Evolutionary conservation across 1,284 basidiomycete species (phyloP).

Genomic region (Taiwanofungus camphoratus): DNA sequence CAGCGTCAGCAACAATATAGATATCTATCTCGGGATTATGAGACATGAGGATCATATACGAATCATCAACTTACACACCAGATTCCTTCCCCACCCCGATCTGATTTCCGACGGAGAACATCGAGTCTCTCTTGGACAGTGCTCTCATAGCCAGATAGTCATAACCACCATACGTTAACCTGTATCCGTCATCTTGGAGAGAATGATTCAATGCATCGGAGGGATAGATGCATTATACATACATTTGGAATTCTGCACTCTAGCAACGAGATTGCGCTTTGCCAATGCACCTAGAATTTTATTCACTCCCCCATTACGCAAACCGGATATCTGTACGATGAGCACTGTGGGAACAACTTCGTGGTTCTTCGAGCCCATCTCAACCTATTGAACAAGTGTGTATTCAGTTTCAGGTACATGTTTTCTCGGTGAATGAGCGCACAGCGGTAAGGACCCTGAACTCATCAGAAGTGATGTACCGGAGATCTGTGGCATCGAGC

Average conservation of each 20-base stretch:
- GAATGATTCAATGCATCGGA: constrained; percentile 3
- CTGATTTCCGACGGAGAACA: constrained; percentile 91
- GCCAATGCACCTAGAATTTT: constrained; percentile 88
- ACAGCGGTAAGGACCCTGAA: constrained; percentile 94
- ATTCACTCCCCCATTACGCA: constrained; percentile 89
- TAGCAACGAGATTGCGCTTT: constrained; percentile 86
- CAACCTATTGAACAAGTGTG: constrained; percentile 52
- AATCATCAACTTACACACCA: constrained; percentile 39
- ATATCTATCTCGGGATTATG: constrained; percentile 54
- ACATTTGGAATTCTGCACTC: constrained; percentile 92
- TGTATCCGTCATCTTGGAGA: constrained; percentile 86
- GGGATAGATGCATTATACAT: constrained; percentile 18
- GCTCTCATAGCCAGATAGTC: constrained; percentile 95
- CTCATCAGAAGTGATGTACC: constrained; percentile 90
- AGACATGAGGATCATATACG: not conserved
- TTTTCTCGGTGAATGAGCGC: constrained; percentile 21
- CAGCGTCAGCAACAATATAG: constrained; percentile 84
- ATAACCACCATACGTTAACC: constrained; percentile 96
- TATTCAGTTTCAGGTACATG: not conserved
- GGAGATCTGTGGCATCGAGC: constrained; percentile 90
- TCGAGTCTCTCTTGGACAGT: constrained; percentile 82
- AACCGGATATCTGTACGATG: constrained; percentile 87
- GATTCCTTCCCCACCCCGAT: constrained; percentile 99
- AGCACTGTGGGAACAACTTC: constrained; percentile 89
- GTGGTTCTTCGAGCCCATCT: constrained; percentile 98